Percentiles rank a stretch among this genome's conserved stretches.
Conservation (phyloP, 176 grass and related monocot species). For the Hordeum vulgare region DNA sequence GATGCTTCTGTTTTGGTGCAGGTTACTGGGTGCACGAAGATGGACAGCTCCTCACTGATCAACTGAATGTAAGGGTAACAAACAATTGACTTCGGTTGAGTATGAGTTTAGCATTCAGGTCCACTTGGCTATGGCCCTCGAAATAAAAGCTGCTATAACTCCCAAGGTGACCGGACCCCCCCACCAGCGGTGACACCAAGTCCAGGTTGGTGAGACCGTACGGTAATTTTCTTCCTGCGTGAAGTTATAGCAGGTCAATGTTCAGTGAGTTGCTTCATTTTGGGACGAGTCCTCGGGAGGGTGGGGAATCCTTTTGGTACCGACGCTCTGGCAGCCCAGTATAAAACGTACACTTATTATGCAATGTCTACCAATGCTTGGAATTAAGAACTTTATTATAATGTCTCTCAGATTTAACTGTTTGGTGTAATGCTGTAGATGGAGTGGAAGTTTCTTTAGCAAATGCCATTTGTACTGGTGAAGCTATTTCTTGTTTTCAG, state of each 20-base stretch:
- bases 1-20: slow-evolving; percentile 14
- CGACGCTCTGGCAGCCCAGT: not conserved
- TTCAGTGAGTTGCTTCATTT: slow-evolving; percentile 9
- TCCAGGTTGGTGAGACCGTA: slow-evolving; percentile 41
- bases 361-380: not conserved
- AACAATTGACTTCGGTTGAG: slow-evolving; percentile 26
- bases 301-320: not conserved
- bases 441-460: not conserved
- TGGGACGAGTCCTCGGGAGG: not conserved
- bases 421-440: not conserved
- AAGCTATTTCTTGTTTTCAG: slow-evolving; percentile 1
- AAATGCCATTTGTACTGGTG: not conserved
- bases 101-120: slow-evolving; percentile 24
- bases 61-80: slow-evolving; percentile 17
- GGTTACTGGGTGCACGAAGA: not conserved
- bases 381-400: slow-evolving; percentile 1
- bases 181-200: slow-evolving; percentile 21
- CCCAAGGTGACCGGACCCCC: slow-evolving; percentile 15
- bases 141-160: slow-evolving; percentile 37
- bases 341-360: not conserved
- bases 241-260: slow-evolving; percentile 14
- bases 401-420: not conserved
- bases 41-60: slow-evolving; percentile 23
- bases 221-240: not conserved
- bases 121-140: slow-evolving; percentile 40